phyloP scores from a whole-genome alignment of 106 monocot species.

The Alisma plantagoaquatica region DNA sequence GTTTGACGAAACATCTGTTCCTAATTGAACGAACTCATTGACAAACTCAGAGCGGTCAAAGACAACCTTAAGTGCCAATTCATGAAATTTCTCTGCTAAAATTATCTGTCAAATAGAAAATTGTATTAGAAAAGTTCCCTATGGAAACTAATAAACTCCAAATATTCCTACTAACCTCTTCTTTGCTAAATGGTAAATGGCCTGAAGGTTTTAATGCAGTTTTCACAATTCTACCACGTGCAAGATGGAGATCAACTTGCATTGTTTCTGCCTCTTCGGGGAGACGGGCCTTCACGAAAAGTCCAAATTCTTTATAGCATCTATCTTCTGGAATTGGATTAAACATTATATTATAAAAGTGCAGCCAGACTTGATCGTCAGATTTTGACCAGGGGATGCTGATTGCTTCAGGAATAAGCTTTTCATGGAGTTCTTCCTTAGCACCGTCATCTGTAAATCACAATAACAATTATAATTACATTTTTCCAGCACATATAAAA shows the following conservation, averaged over 20 bases:
- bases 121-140: constrained; percentile 7
- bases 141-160: constrained; percentile 4
- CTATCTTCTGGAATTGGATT: constrained; percentile 73
- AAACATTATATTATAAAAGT: constrained; percentile 63
- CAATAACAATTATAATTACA: no score
- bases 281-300: constrained; percentile 53
- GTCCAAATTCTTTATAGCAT: constrained; percentile 60
- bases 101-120: constrained; percentile 43
- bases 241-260: constrained; percentile 89
- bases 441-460: constrained; percentile 45
- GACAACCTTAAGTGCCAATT: constrained; percentile 82
- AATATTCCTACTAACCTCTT: constrained; percentile 37
- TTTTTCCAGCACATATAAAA: no score
- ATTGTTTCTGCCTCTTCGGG: constrained; percentile 76
- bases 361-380: constrained; percentile 21
- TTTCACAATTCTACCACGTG: constrained; percentile 81
- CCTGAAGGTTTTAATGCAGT: constrained; percentile 40
- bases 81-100: constrained; percentile 74
- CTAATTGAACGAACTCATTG: constrained; percentile 39
- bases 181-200: constrained; percentile 32
- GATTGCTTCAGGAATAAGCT: constrained; percentile 53
- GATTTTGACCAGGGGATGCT: constrained; percentile 22
- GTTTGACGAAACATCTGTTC: constrained; percentile 9
- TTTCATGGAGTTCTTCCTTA: constrained; percentile 70
- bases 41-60: constrained; percentile 65